These are phyloP conservation scores for Boletus subluridellus DNA, from an alignment of 1,284 basidiomycete genomes.

Conservation along the genomic window DNA sequence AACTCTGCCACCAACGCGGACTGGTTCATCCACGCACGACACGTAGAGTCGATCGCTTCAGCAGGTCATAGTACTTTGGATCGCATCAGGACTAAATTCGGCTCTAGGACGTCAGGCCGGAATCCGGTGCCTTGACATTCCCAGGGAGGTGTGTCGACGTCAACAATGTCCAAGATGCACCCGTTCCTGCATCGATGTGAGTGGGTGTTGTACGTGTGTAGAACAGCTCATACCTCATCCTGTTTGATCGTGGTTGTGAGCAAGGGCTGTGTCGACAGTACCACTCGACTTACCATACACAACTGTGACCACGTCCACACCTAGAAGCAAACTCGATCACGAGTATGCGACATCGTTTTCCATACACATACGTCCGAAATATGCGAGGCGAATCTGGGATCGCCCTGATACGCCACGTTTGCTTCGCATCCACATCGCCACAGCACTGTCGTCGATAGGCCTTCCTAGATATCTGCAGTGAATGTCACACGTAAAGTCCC, in stretches of 20 bases:
- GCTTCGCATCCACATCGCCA: no score
- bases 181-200: constrained; percentile 43
- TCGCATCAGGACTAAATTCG: constrained; percentile 52
- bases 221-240: constrained; percentile 48
- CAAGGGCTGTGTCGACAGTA: background rate
- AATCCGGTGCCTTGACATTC: constrained; percentile 43
- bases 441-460: no score
- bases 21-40: no score
- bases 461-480: no score
- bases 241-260: constrained; percentile 18
- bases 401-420: no score
- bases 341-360: no score
- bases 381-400: no score
- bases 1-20: no score
- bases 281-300: constrained; percentile 64
- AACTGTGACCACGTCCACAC: constrained; percentile 64
- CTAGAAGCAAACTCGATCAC: constrained; percentile 35
- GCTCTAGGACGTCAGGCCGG: constrained; percentile 70
- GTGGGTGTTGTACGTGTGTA: background rate
- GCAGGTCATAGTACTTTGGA: no score
- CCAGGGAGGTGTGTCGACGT: constrained; percentile 78
- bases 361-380: no score
- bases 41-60: no score
- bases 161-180: constrained; percentile 56
- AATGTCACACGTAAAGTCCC: no score